phyloP scores from a whole-genome alignment of 352 stramenopile species.

The Globisporangium cystogenes region DNA sequence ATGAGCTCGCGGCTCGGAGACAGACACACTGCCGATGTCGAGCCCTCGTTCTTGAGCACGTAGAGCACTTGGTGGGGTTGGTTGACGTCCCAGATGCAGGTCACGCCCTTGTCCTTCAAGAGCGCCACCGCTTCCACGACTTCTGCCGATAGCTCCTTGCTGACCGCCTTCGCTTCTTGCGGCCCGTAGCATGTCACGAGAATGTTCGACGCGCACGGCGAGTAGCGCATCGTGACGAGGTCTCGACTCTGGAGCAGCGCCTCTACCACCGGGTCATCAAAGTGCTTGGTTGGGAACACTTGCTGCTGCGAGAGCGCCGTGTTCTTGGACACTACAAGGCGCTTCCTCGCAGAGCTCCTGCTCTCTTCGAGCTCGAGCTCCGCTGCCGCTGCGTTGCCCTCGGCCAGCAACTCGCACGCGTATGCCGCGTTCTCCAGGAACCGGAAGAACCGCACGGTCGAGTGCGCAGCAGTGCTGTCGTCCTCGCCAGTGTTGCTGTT shows the following conservation, averaged over 20 bases:
- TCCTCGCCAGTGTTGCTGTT: not conserved
- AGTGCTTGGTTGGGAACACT: slow-evolving; percentile 27
- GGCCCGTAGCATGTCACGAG: slow-evolving; percentile 33
- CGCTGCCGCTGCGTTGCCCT: slow-evolving; percentile 38
- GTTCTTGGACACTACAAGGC: slow-evolving; percentile 4
- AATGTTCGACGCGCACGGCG: slow-evolving; percentile 40
- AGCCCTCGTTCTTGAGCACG: slow-evolving; percentile 43
- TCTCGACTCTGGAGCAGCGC: slow-evolving; percentile 24
- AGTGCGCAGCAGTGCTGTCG: slow-evolving; percentile 19
- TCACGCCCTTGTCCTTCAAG: slow-evolving; percentile 38
- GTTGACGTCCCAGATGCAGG: slow-evolving; percentile 67
- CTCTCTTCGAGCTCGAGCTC: slow-evolving; percentile 10
- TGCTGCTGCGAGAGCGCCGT: slow-evolving; percentile 17
- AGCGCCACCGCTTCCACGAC: not conserved
- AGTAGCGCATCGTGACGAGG: slow-evolving; percentile 39
- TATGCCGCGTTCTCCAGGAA: slow-evolving; percentile 59
- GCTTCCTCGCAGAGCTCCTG: slow-evolving; percentile 7
- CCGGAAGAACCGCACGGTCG: slow-evolving; percentile 44
- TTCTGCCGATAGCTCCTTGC: not conserved
- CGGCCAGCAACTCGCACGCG: slow-evolving; percentile 45
- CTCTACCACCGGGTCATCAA: slow-evolving; percentile 26
- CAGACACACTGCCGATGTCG: slow-evolving; percentile 29
- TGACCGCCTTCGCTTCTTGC: slow-evolving; percentile 5
- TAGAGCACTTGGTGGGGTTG: slow-evolving; percentile 33
- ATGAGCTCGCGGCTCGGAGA: slow-evolving; percentile 51